Percentiles rank a stretch among this genome's conserved stretches.
Evolutionary conservation across 1,284 basidiomycete species (phyloP).

Genomic region (Rhizopogon parksii): DNA sequence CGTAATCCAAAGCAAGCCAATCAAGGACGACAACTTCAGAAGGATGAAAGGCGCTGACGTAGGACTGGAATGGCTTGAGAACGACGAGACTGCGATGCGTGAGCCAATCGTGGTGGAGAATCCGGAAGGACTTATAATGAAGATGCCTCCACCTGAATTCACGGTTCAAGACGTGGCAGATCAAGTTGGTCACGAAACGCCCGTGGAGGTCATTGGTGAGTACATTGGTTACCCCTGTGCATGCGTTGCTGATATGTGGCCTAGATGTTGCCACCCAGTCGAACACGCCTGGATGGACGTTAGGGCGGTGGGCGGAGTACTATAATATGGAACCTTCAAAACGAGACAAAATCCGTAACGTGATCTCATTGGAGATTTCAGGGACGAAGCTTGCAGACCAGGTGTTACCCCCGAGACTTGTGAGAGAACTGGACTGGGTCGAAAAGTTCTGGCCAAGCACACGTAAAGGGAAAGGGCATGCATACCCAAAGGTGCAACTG

Average conservation of each 20-base stretch:
- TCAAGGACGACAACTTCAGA: slow-evolving; percentile 56
- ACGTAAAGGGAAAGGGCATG: slow-evolving; percentile 63
- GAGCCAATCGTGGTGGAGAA: slow-evolving; percentile 72
- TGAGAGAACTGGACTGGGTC: slow-evolving; percentile 93
- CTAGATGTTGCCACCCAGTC: slow-evolving; percentile 77
- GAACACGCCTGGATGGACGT: slow-evolving; percentile 77
- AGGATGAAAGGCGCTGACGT: slow-evolving; percentile 63
- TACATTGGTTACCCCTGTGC: slow-evolving; percentile 1
- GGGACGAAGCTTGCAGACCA: slow-evolving; percentile 69
- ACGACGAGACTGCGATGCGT: slow-evolving; percentile 59
- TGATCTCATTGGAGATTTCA: slow-evolving; percentile 84
- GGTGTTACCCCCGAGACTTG: slow-evolving; percentile 78
- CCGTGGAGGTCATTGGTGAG: slow-evolving; percentile 86
- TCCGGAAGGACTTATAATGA: slow-evolving; percentile 79
- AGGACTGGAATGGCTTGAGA: slow-evolving; percentile 64
- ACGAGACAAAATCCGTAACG: slow-evolving; percentile 83
- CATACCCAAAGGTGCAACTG: slow-evolving; percentile 90
- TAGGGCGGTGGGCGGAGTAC: slow-evolving; percentile 89
- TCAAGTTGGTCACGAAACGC: slow-evolving; percentile 68
- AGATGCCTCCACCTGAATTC: slow-evolving; percentile 66
- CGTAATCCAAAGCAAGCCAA: slow-evolving; percentile 58
- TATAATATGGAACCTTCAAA: slow-evolving; percentile 57
- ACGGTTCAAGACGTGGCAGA: slow-evolving; percentile 76
- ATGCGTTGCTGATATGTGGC: not conserved
- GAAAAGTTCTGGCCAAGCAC: slow-evolving; percentile 88